Evolutionary conservation across 257 asterid genomes (phyloP).

Genomic region (Nicotiana undulata): DNA sequence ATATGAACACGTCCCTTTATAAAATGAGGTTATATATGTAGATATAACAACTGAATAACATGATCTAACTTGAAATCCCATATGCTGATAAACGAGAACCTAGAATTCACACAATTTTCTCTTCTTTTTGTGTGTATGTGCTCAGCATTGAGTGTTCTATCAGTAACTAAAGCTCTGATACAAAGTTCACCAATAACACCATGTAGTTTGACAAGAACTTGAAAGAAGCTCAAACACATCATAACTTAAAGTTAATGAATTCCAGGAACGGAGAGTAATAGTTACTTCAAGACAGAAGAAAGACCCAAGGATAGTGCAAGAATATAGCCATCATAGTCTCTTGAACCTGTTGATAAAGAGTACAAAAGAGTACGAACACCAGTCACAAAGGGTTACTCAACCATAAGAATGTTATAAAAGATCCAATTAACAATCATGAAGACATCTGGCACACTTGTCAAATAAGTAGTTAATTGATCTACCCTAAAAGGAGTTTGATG

Average conservation of each 20-base stretch:
- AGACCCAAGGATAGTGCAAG: slow-evolving; percentile 89
- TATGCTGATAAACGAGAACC: background rate
- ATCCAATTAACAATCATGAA: background rate
- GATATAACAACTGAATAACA: background rate
- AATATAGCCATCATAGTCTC: slow-evolving; percentile 61
- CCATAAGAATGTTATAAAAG: background rate
- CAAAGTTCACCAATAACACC: background rate
- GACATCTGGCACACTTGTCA: background rate
- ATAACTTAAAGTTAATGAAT: background rate
- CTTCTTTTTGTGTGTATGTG: background rate
- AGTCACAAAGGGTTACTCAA: background rate
- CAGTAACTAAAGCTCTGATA: background rate
- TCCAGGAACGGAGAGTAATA: slow-evolving; percentile 10
- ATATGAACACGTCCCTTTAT: background rate
- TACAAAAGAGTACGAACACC: background rate
- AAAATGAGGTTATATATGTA: background rate
- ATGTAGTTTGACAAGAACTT: background rate
- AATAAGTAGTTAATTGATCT: background rate
- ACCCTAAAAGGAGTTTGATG: background rate
- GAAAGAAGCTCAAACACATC: background rate
- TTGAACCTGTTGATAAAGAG: slow-evolving; percentile 44
- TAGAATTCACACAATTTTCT: background rate
- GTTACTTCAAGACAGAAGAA: slow-evolving; percentile 75
- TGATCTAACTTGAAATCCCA: background rate
- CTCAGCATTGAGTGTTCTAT: background rate